Evolutionary conservation across 257 asterid species (phyloP), one percentile per base, ranked within the genome.

Genomic region (Solanum okadae): DNA sequence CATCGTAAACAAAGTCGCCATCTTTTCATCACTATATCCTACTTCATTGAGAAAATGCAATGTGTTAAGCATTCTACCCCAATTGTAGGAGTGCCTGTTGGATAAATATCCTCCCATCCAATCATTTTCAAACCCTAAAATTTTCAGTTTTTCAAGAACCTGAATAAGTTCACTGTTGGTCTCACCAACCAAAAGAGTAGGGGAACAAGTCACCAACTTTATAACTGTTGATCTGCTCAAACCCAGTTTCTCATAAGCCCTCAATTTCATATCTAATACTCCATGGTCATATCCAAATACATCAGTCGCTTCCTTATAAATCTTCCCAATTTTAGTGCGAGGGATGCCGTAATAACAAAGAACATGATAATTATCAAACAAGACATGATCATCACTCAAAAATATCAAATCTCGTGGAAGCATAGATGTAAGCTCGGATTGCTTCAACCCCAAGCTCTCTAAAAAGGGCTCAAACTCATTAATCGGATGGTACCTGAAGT

Each of bases 381-480:
- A 90, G 84, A 89, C 83, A 27, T 77, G 91, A 90, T 94, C 96
- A 86, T 97, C 99, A 23, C 78, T 89, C 73, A 97, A 88, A 90
- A 92, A 97, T 31, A 96, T 92, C 93, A 93, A 85, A 25, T 92
- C 93, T 10, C 92, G 91, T 1, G 98, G 99, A 59, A 97, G 93
- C 85, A 94, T 89, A n/a, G 95, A 52, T 1, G 90, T 44, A 16
- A 91, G 87, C 65, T 96, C 98, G 8, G 86, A 63, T 0, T 91
- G 94, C 37, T 77, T 92, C 91, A 97, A 93, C n/a, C 99, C 98
- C 90, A 96, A 88, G 86, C 99, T 97, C 93, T 97, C 98, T 6
- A 97, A 92, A 75, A 97, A 97, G 0, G 99, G 99, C 86, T 97
- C 99, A 61, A 95, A 97, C 89, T 97, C 99, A 88, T 97, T 97